These are phyloP conservation scores for Boletus huronensis DNA, from an alignment of 768 basidiomycete species.

Conservation along the genomic window DNA sequence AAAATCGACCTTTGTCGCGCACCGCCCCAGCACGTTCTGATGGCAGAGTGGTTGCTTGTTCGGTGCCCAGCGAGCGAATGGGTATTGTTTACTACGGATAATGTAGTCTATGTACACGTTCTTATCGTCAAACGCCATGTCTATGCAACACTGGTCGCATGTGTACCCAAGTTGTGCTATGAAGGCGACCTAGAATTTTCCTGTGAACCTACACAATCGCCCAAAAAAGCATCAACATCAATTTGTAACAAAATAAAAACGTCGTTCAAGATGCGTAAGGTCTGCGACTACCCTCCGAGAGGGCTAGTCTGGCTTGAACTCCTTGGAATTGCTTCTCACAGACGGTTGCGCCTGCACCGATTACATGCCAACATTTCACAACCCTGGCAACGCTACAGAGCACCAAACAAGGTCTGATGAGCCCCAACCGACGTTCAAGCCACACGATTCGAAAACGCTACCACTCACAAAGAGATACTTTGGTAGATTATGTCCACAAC, in stretches of 20 bases:
- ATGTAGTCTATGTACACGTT: constrained; percentile 15
- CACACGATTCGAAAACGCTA: background rate
- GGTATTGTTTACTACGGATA: constrained; percentile 1
- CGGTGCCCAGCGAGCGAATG: background rate
- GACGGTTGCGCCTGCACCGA: constrained; percentile 37
- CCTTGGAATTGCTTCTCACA: constrained; percentile 23
- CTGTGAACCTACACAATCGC: background rate
- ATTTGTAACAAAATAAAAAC: background rate
- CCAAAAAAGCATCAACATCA: background rate
- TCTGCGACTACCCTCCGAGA: background rate
- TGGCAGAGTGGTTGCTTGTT: background rate
- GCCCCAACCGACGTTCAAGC: background rate
- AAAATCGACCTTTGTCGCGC: constrained; percentile 77
- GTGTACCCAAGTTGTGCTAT: background rate
- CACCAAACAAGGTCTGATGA: background rate
- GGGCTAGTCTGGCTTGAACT: background rate
- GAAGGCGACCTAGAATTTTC: background rate
- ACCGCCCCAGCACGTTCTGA: constrained; percentile 73
- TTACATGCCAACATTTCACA: constrained; percentile 37
- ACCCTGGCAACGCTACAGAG: constrained; percentile 28
- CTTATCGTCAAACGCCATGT: constrained; percentile 1
- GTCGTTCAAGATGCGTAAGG: background rate
- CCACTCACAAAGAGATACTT: constrained; percentile 48
- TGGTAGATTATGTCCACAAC: constrained; percentile 39
- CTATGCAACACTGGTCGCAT: constrained; percentile 18